These are phyloP conservation scores for Sphagnurus paluster DNA, from an alignment of 1,284 basidiomycete species.

Conservation along the genomic window DNA sequence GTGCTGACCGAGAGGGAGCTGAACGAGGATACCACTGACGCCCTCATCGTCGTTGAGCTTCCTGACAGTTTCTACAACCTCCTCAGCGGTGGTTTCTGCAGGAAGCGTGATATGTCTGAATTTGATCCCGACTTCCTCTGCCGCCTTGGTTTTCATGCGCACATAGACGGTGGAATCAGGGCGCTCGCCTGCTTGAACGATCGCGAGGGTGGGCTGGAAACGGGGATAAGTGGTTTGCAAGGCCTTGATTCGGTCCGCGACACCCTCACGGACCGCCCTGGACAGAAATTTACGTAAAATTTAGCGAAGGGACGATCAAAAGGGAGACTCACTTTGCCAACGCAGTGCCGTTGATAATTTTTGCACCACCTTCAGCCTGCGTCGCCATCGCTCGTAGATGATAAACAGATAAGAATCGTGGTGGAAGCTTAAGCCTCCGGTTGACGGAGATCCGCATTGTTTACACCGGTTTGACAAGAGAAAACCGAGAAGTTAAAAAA, in stretches of 20 bases:
- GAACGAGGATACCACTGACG: conserved; percentile 92
- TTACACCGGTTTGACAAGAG: conserved; percentile 25
- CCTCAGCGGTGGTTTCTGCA: conserved; percentile 71
- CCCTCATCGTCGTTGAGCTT: conserved; percentile 83
- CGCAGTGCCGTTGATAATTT: conserved; percentile 82
- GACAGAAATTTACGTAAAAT: conserved; percentile 4
- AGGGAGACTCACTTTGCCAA: conserved; percentile 72
- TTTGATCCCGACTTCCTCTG: conserved; percentile 91
- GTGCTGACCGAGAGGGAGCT: conserved; percentile 92
- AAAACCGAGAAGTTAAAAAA: conserved; percentile 6
- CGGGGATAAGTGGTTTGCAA: conserved; percentile 69
- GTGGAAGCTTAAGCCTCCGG: conserved; percentile 19
- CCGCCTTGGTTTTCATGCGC: conserved; percentile 97
- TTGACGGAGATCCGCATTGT: conserved; percentile 24
- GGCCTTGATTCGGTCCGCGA: conserved; percentile 64
- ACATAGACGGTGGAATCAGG: conserved; percentile 94
- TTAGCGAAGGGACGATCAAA: background rate
- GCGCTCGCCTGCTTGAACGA: conserved; percentile 92
- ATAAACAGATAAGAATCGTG: conserved; percentile 37
- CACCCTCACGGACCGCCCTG: conserved; percentile 79
- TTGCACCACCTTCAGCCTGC: conserved; percentile 68
- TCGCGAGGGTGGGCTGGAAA: conserved; percentile 88
- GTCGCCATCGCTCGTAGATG: conserved; percentile 55
- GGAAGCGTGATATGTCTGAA: conserved; percentile 82
- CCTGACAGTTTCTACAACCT: conserved; percentile 79